Conservation (phyloP, 495 filamentous ascomycete species). For the Halenospora varia region DNA sequence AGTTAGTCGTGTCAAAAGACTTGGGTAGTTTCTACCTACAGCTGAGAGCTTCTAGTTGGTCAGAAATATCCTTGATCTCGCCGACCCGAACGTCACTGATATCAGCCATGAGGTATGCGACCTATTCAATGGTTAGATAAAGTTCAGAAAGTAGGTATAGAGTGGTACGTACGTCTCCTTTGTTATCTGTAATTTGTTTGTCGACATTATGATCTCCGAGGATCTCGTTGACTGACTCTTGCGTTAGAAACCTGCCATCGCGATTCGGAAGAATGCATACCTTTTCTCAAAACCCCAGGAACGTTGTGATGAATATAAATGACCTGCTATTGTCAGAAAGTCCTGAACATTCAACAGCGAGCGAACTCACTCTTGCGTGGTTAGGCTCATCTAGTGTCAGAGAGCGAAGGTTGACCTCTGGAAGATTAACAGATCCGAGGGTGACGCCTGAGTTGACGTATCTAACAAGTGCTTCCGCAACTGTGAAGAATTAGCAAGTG, state of each 20-base stretch:
- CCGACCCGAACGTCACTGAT: constrained; percentile 76
- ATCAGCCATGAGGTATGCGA: constrained; percentile 97
- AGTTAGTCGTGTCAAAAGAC: constrained; percentile 13
- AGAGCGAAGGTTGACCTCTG: constrained; percentile 83
- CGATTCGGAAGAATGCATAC: constrained; percentile 31
- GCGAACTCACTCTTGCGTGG: constrained; percentile 64
- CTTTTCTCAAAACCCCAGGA: constrained; percentile 86
- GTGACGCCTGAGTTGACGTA: constrained; percentile 95
- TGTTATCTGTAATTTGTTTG: constrained; percentile 94
- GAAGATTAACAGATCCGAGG: constrained; percentile 89
- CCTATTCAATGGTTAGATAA: constrained; percentile 33
- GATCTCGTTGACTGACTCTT: constrained; percentile 76
- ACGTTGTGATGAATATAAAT: constrained; percentile 96
- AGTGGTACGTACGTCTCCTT: constrained; percentile 65
- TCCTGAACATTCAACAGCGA: background rate
- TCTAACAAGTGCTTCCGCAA: constrained; percentile 76
- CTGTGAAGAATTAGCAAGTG: constrained; percentile 31
- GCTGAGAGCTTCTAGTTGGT: constrained; percentile 73
- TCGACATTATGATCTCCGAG: constrained; percentile 95
- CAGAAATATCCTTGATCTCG: constrained; percentile 82
- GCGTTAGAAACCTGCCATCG: constrained; percentile 15
- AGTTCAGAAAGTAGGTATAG: background rate
- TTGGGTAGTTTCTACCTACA: constrained; percentile 50
- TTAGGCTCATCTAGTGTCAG: constrained; percentile 83
- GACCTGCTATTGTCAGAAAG: constrained; percentile 43